Base-by-base conservation (phyloP, 2,329 filamentous ascomycete genomes). In the Annulohypoxylon truncatum region DNA sequence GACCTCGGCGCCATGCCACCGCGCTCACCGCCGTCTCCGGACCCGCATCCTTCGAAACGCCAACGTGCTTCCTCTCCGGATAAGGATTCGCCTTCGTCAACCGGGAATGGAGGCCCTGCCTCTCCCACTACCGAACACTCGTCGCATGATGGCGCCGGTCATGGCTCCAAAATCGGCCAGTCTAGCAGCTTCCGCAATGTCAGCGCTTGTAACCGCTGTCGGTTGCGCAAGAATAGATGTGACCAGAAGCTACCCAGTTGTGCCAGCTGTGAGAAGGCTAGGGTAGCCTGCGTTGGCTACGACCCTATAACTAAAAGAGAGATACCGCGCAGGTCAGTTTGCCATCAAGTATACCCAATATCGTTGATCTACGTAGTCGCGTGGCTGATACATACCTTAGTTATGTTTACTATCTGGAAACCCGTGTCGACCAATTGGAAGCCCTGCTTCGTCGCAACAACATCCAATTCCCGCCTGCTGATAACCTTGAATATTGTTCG, bases 221-320 rank as follows among this genome's bases (percentile, higher is more conserved):
- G 95, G 47, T 82, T 96, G 77, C 88, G 95, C 75, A 98, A 98
- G 84, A 98, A 97, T 77, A 87, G 94, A 56, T 98, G 95, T 80
- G 95, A 98, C 80, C 95, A 97, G 84, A 90, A 91, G 70, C 85
- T 98, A 67, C 95, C 95, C 7, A 93, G 92, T 73, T 98, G 95
- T 78, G 90, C 92, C 42, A 93, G 92, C 72, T 98, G 95, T 80
- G 93, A 94, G 78, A 97, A 97, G 82, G 94, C 92, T n/a, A 87
- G 88, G 63, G 92, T 96, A 47, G 90, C 92, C 71, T 98, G 96
- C 78, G 93, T 97, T 53, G 95, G 95, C 68, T 97, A 97, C 79
- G 95, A 98, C 77, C 94, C 95, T 31, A 97, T 97, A 75, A 97
- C 93, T 22, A 97, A 97, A 84, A 90, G 92, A 76, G 94, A 97